These are phyloP conservation scores for Pleurotus tuber-regium DNA, from an alignment of 768 basidiomycete species.

Conservation along the genomic window DNA sequence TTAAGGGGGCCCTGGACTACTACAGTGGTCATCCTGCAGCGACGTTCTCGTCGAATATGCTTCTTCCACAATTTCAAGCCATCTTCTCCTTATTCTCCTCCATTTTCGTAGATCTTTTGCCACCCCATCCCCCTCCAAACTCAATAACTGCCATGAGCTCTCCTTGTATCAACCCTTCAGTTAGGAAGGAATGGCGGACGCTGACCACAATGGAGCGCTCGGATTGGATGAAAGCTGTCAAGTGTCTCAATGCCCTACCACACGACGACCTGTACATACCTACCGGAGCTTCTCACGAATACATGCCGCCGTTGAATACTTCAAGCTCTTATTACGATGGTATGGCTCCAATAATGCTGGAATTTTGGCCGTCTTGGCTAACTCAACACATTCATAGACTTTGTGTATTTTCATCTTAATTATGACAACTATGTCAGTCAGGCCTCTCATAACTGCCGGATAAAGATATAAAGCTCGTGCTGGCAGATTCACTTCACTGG, in stretches of 20 bases:
- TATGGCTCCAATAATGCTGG: background rate
- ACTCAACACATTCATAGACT: constrained; percentile 8
- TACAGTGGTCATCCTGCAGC: too few relatives aligned
- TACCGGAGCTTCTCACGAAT: constrained; percentile 11
- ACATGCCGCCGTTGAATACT: constrained; percentile 16
- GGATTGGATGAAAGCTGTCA: constrained; percentile 13
- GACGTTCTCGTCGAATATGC: background rate
- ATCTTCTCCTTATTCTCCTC: background rate
- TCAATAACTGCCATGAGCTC: constrained; percentile 14
- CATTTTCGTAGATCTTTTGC: background rate
- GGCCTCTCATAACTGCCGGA: background rate
- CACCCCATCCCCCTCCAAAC: background rate
- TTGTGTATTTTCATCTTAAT: constrained; percentile 20
- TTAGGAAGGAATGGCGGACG: constrained; percentile 14
- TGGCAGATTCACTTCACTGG: constrained; percentile 21
- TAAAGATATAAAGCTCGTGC: background rate
- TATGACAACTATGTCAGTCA: background rate
- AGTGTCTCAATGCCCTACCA: constrained; percentile 18
- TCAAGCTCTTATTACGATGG: constrained; percentile 21
- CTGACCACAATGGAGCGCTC: background rate
- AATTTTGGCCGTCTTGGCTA: background rate
- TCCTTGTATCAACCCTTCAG: constrained; percentile 12
- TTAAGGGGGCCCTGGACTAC: too few relatives aligned
- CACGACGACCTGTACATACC: constrained; percentile 7
- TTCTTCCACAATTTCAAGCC: background rate